Conservation (phyloP, 2,329 filamentous ascomycete genomes). For the Sphaerulina vaccinii region DNA sequence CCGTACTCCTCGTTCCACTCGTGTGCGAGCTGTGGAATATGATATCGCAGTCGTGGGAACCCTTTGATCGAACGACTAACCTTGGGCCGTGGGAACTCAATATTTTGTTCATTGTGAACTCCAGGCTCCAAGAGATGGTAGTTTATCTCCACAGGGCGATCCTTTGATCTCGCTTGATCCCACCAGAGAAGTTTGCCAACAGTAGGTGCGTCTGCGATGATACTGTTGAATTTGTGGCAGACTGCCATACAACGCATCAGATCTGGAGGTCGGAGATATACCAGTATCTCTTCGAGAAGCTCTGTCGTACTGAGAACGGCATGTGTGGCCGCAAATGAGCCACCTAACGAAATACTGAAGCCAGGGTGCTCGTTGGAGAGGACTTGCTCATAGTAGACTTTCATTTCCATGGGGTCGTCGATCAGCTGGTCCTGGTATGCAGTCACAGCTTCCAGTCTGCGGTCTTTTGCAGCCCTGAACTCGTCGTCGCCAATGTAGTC, state of each 20-base stretch:
- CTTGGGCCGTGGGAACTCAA: too few species aligned
- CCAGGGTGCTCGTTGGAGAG: background rate
- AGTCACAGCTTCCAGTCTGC: too few species aligned
- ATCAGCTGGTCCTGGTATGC: background rate
- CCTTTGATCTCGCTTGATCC: too few species aligned
- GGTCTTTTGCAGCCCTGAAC: too few species aligned
- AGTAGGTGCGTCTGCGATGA: background rate
- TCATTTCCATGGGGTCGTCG: background rate
- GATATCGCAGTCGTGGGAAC: background rate
- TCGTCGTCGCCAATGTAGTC: too few species aligned
- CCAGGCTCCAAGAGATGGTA: background rate
- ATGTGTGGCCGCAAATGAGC: background rate
- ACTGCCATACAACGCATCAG: background rate
- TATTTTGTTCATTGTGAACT: too few species aligned
- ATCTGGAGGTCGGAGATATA: background rate
- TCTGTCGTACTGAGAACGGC: background rate
- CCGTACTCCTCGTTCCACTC: too few species aligned
- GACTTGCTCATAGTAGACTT: background rate
- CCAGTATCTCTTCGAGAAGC: background rate
- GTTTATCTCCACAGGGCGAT: background rate
- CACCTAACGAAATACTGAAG: background rate
- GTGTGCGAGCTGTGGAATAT: background rate
- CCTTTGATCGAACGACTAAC: background rate
- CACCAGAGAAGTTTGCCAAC: background rate
- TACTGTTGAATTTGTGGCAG: background rate